Conservation (phyloP, 495 filamentous ascomycete genomes). For the Clohesyomyces aquaticus region DNA sequence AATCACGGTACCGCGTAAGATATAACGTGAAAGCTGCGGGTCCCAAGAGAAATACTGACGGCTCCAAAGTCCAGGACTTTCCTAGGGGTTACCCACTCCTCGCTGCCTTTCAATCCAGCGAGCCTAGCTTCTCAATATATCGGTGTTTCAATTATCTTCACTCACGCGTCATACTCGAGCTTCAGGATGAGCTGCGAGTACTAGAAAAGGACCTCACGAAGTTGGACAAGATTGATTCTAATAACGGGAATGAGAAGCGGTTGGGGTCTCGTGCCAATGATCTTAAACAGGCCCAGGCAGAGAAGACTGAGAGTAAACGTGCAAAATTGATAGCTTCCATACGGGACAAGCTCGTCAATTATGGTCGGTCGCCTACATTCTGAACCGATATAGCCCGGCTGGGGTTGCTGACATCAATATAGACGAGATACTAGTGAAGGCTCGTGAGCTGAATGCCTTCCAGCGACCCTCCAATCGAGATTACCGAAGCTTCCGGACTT, state of each 20-base stretch:
- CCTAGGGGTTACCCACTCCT: slow-evolving; percentile 45
- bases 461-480: slow-evolving; percentile 46
- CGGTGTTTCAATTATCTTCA: slow-evolving; percentile 49
- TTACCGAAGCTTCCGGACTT: slow-evolving; percentile 48
- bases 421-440: slow-evolving; percentile 47
- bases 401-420: slow-evolving; percentile 32
- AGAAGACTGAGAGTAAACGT: slow-evolving; percentile 13
- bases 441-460: slow-evolving; percentile 44
- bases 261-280: slow-evolving; percentile 21
- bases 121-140: slow-evolving; percentile 46
- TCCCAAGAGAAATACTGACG: too few species aligned
- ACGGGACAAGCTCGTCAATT: slow-evolving; percentile 33
- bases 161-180: slow-evolving; percentile 42
- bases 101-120: slow-evolving; percentile 46
- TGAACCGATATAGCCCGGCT: slow-evolving; percentile 22
- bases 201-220: slow-evolving; percentile 43
- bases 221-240: slow-evolving; percentile 32
- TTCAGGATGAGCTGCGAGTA: slow-evolving; percentile 45
- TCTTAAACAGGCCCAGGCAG: slow-evolving; percentile 15
- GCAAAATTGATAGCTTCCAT: slow-evolving; percentile 9
- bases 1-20: slow-evolving; percentile 27
- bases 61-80: slow-evolving; percentile 42
- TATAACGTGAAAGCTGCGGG: too few species aligned
- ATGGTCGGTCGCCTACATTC: slow-evolving; percentile 15
- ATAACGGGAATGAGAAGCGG: slow-evolving; percentile 18